Conservation (phyloP, 345 rosid genomes). For the Brassica nigra region DNA sequence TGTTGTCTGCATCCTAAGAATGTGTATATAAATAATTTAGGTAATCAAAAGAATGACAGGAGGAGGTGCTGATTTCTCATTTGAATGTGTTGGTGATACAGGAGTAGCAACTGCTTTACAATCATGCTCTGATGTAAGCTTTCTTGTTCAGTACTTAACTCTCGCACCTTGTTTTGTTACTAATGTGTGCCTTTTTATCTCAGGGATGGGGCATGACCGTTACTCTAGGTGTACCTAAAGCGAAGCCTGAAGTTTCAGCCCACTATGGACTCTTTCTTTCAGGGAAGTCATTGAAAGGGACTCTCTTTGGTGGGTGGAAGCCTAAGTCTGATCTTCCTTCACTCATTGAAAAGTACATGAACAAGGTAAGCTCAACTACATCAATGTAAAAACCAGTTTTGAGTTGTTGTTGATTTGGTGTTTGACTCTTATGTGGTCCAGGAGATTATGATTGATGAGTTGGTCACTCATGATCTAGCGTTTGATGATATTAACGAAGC, state of each 20-base stretch:
- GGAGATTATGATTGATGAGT: slow-evolving; percentile 79
- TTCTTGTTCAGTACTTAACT: background rate
- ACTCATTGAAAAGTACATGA: slow-evolving; percentile 70
- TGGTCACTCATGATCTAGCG: slow-evolving; percentile 66
- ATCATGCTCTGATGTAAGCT: slow-evolving; percentile 78
- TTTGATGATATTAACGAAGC: slow-evolving; percentile 80
- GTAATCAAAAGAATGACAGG: slow-evolving; percentile 70
- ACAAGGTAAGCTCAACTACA: slow-evolving; percentile 48
- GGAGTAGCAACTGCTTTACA: slow-evolving; percentile 76
- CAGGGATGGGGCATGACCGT: slow-evolving; percentile 95
- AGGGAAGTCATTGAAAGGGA: slow-evolving; percentile 79
- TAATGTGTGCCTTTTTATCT: background rate
- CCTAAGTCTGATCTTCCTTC: slow-evolving; percentile 90
- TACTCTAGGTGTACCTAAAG: slow-evolving; percentile 90
- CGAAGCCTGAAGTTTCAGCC: slow-evolving; percentile 72
- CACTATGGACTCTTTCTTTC: slow-evolving; percentile 73
- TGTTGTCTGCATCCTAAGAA: background rate
- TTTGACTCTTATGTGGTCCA: slow-evolving; percentile 24
- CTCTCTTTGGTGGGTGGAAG: slow-evolving; percentile 86
- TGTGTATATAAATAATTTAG: slow-evolving; percentile 41
- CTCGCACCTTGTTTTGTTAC: slow-evolving; percentile 2
- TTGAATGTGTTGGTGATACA: slow-evolving; percentile 85
- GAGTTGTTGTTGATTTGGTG: background rate
- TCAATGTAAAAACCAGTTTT: background rate
- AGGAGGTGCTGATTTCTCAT: slow-evolving; percentile 92